Evolutionary conservation across 2,329 filamentous ascomycete species (phyloP).

Genomic region (Fusarium metavorans): DNA sequence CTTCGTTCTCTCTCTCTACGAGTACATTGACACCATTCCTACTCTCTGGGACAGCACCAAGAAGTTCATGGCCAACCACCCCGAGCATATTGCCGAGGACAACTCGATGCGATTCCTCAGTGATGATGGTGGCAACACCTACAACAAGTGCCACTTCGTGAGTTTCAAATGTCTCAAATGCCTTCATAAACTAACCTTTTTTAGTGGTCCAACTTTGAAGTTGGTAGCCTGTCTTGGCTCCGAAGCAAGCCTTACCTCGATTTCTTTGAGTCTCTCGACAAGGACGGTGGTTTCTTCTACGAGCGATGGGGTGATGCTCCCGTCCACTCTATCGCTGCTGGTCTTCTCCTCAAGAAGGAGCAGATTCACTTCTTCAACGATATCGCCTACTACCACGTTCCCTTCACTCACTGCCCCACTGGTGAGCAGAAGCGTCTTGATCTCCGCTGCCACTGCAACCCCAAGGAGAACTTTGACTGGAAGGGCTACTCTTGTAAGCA

Average conservation of each 20-base stretch:
- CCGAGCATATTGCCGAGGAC: slow-evolving; percentile 84
- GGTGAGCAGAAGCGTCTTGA: slow-evolving; percentile 86
- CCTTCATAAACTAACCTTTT: slow-evolving; percentile 39
- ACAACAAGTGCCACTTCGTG: slow-evolving; percentile 98
- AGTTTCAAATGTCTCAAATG: slow-evolving; percentile 46
- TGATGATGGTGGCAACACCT: slow-evolving; percentile 89
- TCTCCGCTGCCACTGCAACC: slow-evolving; percentile 93
- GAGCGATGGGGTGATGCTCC: slow-evolving; percentile 98
- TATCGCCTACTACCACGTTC: slow-evolving; percentile 97
- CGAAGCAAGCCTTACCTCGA: slow-evolving; percentile 89
- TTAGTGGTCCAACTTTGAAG: slow-evolving; percentile 99
- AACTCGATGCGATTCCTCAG: slow-evolving; percentile 94
- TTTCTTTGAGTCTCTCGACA: slow-evolving; percentile 89
- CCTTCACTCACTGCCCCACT: slow-evolving; percentile 97
- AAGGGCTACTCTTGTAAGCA: slow-evolving; percentile 94
- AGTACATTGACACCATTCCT: slow-evolving; percentile 96
- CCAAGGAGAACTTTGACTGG: slow-evolving; percentile 99
- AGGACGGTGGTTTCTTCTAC: slow-evolving; percentile 97
- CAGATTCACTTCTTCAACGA: slow-evolving; percentile 99
- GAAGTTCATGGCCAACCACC: slow-evolving; percentile 91
- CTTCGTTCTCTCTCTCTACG: slow-evolving; percentile 94
- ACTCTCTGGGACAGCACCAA: slow-evolving; percentile 96
- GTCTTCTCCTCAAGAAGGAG: slow-evolving; percentile 87
- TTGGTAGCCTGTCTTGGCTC: slow-evolving; percentile 94
- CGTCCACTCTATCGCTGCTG: slow-evolving; percentile 96